These are phyloP conservation scores for Marasmius sp. DNA, from an alignment of 1,284 basidiomycete genomes.

Conservation along the genomic window DNA sequence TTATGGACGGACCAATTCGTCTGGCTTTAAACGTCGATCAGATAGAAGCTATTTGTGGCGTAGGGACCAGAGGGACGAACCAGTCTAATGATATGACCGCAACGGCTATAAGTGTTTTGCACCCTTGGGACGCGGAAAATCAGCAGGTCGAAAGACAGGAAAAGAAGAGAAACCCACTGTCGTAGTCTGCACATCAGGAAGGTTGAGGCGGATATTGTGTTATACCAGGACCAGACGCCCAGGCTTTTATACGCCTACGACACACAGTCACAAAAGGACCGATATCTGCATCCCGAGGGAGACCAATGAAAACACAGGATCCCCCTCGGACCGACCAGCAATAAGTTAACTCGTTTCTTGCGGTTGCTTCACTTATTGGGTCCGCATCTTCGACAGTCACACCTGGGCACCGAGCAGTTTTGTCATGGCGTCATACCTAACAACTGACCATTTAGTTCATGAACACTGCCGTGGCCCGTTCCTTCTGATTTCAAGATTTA, in stretches of 20 bases:
- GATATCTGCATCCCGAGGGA: conserved; percentile 19
- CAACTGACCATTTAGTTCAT: background rate
- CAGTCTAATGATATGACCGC: conserved; percentile 55
- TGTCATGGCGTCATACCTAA: background rate
- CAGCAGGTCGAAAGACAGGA: conserved; percentile 5
- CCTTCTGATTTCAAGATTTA: background rate
- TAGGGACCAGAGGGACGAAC: conserved; percentile 35
- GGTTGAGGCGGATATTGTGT: conserved; percentile 18
- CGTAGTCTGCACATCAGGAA: conserved; percentile 57
- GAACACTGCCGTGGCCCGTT: background rate
- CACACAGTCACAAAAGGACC: conserved; percentile 18
- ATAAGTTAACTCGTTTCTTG: conserved; percentile 1
- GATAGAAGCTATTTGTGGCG: conserved; percentile 14
- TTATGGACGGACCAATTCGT: conserved; percentile 47
- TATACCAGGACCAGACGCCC: conserved; percentile 12
- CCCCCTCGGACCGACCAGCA: conserved; percentile 21
- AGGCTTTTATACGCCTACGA: conserved; percentile 23
- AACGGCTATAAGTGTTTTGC: conserved; percentile 53
- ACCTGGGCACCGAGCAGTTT: background rate
- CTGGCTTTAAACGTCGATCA: conserved; percentile 40
- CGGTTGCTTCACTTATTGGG: conserved; percentile 3
- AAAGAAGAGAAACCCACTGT: conserved; percentile 40
- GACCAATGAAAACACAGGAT: conserved; percentile 21
- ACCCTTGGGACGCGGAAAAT: conserved; percentile 38
- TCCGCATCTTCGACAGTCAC: background rate